Conservation (phyloP, 2,329 filamentous ascomycete genomes). For the Chaetomium sp. region DNA sequence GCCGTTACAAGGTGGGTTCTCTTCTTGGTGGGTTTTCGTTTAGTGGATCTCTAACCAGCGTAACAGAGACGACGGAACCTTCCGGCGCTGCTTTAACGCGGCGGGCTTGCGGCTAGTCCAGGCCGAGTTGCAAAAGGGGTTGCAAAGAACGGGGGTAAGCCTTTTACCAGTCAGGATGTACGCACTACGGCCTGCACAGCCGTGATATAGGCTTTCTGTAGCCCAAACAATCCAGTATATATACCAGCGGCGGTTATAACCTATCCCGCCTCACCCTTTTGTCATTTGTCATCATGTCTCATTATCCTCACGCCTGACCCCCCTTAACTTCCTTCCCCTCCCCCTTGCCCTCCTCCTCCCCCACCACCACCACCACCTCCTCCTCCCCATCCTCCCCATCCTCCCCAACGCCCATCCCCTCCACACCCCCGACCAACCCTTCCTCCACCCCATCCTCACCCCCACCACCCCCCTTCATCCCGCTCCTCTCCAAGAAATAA, state of each 20-base stretch:
- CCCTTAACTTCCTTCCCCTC: not conserved
- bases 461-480: conserved; percentile 53
- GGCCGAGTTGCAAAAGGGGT: conserved; percentile 72
- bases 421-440: conserved; percentile 34
- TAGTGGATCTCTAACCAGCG: conserved; percentile 8
- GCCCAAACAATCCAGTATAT: not conserved
- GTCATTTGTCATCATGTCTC: not conserved
- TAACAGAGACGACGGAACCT: conserved; percentile 69
- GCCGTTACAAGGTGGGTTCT: conserved; percentile 67
- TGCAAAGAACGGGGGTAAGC: conserved; percentile 54
- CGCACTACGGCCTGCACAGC: conserved; percentile 61
- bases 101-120: conserved; percentile 69
- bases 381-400: not conserved
- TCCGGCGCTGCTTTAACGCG: conserved; percentile 66
- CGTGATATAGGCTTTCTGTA: not conserved
- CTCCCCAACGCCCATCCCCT: conserved; percentile 8
- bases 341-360: not conserved
- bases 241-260: not conserved
- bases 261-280: not conserved
- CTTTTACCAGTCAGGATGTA: conserved; percentile 78
- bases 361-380: not conserved
- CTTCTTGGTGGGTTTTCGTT: conserved; percentile 3
- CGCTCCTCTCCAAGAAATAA: conserved; percentile 57
- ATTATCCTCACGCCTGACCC: not conserved
- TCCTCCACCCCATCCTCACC: conserved; percentile 44